phyloP scores from a whole-genome alignment of 306 rosid genomes.

The Gillenia trifoliata region DNA sequence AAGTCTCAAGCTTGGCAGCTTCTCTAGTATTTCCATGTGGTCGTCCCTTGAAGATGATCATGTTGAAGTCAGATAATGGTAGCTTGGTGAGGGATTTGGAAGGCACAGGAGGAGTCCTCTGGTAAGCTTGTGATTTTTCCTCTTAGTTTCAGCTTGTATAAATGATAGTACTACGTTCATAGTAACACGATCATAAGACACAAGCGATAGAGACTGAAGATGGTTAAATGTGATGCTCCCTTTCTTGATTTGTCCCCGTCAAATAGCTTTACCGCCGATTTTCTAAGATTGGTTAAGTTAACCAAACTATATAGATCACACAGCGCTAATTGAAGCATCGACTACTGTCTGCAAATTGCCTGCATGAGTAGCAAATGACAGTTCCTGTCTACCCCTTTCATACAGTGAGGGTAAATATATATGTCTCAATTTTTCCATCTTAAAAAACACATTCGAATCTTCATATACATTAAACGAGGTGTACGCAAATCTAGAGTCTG shows the following conservation, averaged over 20 bases:
- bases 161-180: neutral
- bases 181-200: accelerated
- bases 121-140: conserved; percentile 2
- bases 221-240: neutral
- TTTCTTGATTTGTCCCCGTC: neutral
- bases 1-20: conserved; percentile 40
- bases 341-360: conserved; percentile 36
- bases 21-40: conserved; percentile 34
- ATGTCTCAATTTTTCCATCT: neutral
- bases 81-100: conserved; percentile 32
- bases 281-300: conserved; percentile 33
- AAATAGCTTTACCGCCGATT: conserved; percentile 4
- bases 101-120: conserved; percentile 5
- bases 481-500: neutral
- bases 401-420: conserved; percentile 16
- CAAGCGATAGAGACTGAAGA: neutral
- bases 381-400: neutral
- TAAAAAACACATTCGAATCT: neutral
- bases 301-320: conserved; percentile 31
- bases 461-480: neutral
- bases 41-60: conserved; percentile 27
- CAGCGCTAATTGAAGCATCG: conserved; percentile 29
- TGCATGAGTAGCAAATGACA: conserved; percentile 23
- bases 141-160: neutral
- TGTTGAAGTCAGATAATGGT: conserved; percentile 1